These are phyloP conservation scores for Salix koriyanagi DNA, from an alignment of 345 rosid species.

Conservation along the genomic window DNA sequence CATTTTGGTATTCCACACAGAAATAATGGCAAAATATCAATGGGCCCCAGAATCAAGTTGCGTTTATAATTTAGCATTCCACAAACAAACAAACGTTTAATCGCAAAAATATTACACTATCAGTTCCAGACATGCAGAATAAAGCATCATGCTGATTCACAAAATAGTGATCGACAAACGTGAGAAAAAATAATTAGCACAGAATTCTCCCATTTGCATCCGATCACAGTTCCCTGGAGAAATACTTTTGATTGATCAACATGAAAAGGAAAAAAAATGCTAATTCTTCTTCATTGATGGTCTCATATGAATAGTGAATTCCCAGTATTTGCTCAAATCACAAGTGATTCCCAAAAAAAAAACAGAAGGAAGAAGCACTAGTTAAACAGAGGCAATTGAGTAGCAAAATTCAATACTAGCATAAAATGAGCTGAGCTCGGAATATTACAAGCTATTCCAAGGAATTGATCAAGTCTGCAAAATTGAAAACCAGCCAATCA, in stretches of 20 bases:
- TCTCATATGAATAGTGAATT: not conserved
- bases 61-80: no score
- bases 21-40: no score
- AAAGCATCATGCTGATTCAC: not conserved
- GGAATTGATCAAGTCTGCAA: slow-evolving; percentile 51
- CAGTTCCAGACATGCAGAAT: not conserved
- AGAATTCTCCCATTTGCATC: no score
- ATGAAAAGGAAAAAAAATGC: not conserved
- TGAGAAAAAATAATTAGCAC: no score
- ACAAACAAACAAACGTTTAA: no score
- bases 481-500: slow-evolving; percentile 78
- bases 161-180: not conserved
- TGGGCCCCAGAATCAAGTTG: no score
- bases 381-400: not conserved
- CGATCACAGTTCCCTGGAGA: not conserved
- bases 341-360: not conserved
- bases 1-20: no score
- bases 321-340: not conserved
- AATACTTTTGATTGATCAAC: not conserved
- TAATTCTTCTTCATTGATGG: not conserved
- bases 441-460: slow-evolving; percentile 34
- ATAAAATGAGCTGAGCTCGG: not conserved
- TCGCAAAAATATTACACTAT: no score
- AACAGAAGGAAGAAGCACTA: not conserved
- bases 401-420: not conserved